Evolutionary conservation across 2,329 filamentous ascomycete genomes (phyloP), one percentile per base, ranked within the genome.

Genomic region (Diplodia mutila): DNA sequence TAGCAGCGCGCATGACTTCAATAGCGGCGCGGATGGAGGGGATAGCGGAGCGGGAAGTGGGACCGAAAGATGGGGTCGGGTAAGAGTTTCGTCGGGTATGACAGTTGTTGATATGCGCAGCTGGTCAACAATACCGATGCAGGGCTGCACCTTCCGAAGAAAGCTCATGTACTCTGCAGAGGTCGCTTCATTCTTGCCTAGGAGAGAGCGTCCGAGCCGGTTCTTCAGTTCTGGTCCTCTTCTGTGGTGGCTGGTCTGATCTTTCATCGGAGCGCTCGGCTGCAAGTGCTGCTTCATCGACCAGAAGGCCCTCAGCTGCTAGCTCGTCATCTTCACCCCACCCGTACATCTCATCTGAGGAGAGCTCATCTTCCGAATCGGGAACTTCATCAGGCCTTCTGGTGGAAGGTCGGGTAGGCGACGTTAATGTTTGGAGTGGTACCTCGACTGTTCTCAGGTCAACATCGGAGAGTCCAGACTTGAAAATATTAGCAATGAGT

Each of bases 321-420:
- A 82, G 80, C 61, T 85, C 83, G 66, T 86, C 85, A 67, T 90
- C 89, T 64, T 90, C 86, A 48, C 85, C 85, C 90, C 90, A 93
- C 16, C 89, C 90, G 73, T 91, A 92, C 73, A 91, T 87, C 70
- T 92, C 90, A 68, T 90, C 88, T 23, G 78, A 80, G 18, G 84
- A 83, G 34, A 85, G 86, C 52, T 89, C 87, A 70, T 86, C 90
- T 69, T 89, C 87, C 4, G 88, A 85, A 53, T 90, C 85, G 39
- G 81, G 82, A 65, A 90, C 82, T 75, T 92, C 81, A 53, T 79
- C 74, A 65, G 79, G 80, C 11, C 72, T 87, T 72, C 90, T 84
- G 79, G 93, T 93, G 37, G 79, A 82, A 32, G 80, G 80, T 69
- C 83, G 76, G 8, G 65, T 57, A 39, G 73, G 71, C 2, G 72